These are phyloP conservation scores for Trichoderma sp. DNA, from an alignment of 2,329 filamentous ascomycete genomes.

Conservation along the genomic window DNA sequence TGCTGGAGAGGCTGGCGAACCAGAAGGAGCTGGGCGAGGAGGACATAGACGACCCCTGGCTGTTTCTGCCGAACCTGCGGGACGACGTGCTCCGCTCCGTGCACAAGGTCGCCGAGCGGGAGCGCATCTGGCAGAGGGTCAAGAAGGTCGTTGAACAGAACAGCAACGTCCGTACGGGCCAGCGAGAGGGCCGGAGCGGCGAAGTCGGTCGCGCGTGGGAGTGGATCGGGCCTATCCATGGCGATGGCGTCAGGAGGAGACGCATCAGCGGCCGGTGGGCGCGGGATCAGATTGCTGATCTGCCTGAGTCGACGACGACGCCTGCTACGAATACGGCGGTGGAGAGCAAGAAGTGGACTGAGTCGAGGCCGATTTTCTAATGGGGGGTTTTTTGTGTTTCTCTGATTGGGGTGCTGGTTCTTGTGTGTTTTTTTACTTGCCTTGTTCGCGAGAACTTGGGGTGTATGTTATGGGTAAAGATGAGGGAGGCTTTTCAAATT, in stretches of 20 bases:
- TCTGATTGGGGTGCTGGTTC: not conserved
- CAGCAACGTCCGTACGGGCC: slow-evolving; percentile 78
- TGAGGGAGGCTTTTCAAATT: not conserved
- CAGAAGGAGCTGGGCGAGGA: slow-evolving; percentile 81
- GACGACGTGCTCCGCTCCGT: slow-evolving; percentile 87
- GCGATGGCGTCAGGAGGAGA: slow-evolving; percentile 49
- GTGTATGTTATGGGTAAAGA: slow-evolving; percentile 6
- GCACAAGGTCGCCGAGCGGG: slow-evolving; percentile 73
- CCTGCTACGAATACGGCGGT: slow-evolving; percentile 31
- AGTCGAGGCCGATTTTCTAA: slow-evolving; percentile 46
- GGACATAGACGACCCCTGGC: slow-evolving; percentile 70
- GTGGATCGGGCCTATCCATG: slow-evolving; percentile 64
- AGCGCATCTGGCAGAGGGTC: slow-evolving; percentile 83
- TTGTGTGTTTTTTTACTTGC: not conserved
- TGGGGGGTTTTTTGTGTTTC: not conserved
- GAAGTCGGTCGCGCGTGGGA: slow-evolving; percentile 70
- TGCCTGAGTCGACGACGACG: slow-evolving; percentile 35
- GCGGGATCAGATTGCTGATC: slow-evolving; percentile 45
- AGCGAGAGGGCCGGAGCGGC: slow-evolving; percentile 68
- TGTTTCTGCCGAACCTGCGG: slow-evolving; percentile 84
- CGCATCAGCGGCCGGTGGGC: slow-evolving; percentile 53
- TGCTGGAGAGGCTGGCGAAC: slow-evolving; percentile 76
- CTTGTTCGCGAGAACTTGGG: not conserved
- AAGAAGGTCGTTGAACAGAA: slow-evolving; percentile 87
- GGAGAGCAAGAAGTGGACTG: slow-evolving; percentile 45